Evolutionary conservation across 116 monocot genomes (phyloP), one percentile per base, ranked within the genome.

Genomic region (Iris pallida): DNA sequence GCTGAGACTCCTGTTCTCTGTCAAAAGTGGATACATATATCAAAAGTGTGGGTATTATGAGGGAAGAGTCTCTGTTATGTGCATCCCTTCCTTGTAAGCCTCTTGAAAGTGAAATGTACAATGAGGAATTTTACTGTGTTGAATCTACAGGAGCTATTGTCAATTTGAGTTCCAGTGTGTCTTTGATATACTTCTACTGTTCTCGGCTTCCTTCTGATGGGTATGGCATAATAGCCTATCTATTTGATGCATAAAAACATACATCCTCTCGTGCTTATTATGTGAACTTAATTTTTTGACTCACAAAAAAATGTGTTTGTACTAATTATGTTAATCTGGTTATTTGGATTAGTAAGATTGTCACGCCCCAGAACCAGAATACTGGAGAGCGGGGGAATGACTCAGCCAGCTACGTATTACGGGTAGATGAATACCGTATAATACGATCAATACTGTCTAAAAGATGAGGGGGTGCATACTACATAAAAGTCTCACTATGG

Each of bases 191-290:
- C 59, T 73, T 79, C 47, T 88, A 84, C 64, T 88, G 88, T 64
- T 81, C 84, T 6, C 68, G 81, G 46, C 89, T 89, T 53, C 85
- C 89, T 16, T 82, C 85, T 10, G 89, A 89, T 72, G 20, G 80
- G 89, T 89, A 58, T 14, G 63, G 14, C 20, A 18, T 30, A n/a
- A n/a, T n/a, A n/a, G n/a, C 51, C 14, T 20, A 52, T 52, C 13
- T 14, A 52, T 67, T 51, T 9, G 0, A 51, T 30, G 30, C 7
- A 2, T 13, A 51, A n/a, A 13, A 9, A 9, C 49, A 51, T 51
- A 51, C 49, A 1, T 51, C 0, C 49, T 51, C 11, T 51, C 49
- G 13, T 9, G 49, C 49, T 30, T 30, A 30, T 30, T 30, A 30
- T 30, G 30, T 30, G 30, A 30, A 30, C 30, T 30, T 3, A 30